Percentiles rank a stretch among this genome's conserved stretches.
phyloP scores from a whole-genome alignment of 2,329 filamentous ascomycete species.

The Gnomoniopsis sp. region DNA sequence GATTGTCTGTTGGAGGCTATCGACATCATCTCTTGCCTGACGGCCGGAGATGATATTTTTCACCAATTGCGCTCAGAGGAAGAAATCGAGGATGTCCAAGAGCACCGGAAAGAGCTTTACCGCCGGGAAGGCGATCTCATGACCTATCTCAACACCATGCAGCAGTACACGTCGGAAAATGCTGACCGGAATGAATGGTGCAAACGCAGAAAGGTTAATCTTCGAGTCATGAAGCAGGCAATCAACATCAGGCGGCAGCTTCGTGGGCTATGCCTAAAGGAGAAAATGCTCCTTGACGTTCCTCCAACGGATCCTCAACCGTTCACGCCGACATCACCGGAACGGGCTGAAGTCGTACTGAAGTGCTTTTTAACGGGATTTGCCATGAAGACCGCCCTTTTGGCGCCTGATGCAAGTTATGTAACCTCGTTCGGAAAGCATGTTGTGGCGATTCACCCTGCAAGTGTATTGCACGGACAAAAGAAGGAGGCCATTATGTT shows the following conservation, averaged over 20 bases:
- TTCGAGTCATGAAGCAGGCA: constrained; percentile 60
- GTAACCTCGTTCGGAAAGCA: constrained; percentile 59
- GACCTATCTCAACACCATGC: constrained; percentile 61
- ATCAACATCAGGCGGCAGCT: constrained; percentile 61
- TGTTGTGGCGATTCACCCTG: constrained; percentile 58
- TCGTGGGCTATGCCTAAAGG: constrained; percentile 50
- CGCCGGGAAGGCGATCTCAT: constrained; percentile 64
- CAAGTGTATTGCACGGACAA: constrained; percentile 59
- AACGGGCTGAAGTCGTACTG: constrained; percentile 51
- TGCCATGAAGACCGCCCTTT: constrained; percentile 55
- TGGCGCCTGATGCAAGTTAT: constrained; percentile 60
- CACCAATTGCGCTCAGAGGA: constrained; percentile 57
- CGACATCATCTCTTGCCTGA: constrained; percentile 71
- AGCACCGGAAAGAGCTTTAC: constrained; percentile 52
- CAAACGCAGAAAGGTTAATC: constrained; percentile 52
- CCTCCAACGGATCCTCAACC: constrained; percentile 52
- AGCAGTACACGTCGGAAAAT: constrained; percentile 56
- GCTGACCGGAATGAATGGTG: constrained; percentile 56
- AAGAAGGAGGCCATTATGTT: constrained; percentile 68
- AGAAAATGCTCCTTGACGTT: constrained; percentile 45
- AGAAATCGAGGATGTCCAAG: constrained; percentile 49
- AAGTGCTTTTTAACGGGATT: constrained; percentile 63
- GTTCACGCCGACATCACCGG: constrained; percentile 52
- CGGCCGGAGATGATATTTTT: constrained; percentile 61
- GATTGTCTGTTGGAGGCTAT: constrained; percentile 79